Percentiles rank a stretch among this genome's conserved stretches.
These are phyloP conservation scores for Avena insularis DNA, from an alignment of 176 grass and related monocot species.

Conservation along the genomic window DNA sequence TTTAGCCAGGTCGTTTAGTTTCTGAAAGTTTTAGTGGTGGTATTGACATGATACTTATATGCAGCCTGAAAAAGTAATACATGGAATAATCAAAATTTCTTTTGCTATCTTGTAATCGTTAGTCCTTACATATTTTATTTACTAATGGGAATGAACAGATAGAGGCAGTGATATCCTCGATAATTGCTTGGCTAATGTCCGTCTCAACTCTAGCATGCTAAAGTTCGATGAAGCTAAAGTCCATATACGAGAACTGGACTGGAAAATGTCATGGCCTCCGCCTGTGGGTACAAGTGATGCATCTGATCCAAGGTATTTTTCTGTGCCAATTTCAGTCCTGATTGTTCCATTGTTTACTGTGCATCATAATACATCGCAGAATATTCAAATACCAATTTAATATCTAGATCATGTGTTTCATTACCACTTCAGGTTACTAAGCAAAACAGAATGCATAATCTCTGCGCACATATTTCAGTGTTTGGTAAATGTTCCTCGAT, in stretches of 20 bases:
- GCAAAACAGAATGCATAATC: too few relatives aligned
- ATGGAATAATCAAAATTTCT: too few relatives aligned
- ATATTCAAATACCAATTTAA: not conserved
- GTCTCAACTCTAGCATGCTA: constrained; percentile 58
- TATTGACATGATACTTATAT: too few relatives aligned
- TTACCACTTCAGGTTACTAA: too few relatives aligned
- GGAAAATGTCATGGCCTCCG: constrained; percentile 73
- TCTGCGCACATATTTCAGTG: not conserved
- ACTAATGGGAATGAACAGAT: constrained; percentile 62
- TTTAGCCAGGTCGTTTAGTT: not conserved
- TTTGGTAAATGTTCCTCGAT: not conserved
- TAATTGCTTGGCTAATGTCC: constrained; percentile 71
- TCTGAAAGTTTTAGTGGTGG: not conserved
- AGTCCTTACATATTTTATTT: too few relatives aligned
- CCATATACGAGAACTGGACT: constrained; percentile 76
- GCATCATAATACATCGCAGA: not conserved
- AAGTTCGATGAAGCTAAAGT: constrained; percentile 63
- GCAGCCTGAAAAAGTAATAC: not conserved
- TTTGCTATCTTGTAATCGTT: too few relatives aligned
- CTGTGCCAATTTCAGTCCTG: not conserved
- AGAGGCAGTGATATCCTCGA: constrained; percentile 63
- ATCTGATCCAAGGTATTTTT: constrained; percentile 57
- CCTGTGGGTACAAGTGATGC: constrained; percentile 38
- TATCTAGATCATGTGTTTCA: too few relatives aligned
- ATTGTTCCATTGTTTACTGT: not conserved